phyloP scores from a whole-genome alignment of 495 filamentous ascomycete species.

The Aspergillus indologenus region DNA sequence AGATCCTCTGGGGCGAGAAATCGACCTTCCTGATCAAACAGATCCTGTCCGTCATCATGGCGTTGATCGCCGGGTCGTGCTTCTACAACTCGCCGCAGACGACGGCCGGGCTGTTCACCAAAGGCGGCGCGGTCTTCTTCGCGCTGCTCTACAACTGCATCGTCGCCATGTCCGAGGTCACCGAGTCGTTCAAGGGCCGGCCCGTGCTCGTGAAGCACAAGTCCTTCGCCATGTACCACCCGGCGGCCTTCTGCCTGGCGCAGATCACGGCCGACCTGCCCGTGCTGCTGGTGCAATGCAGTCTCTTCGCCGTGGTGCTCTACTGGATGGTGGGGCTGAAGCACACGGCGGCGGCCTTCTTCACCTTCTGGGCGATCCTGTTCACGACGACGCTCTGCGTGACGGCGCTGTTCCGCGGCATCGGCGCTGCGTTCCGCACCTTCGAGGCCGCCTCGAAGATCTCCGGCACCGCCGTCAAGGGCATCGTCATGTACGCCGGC shows the following conservation, averaged over 20 bases:
- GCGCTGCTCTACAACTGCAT: constrained; percentile 70
- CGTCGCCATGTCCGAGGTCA: constrained; percentile 68
- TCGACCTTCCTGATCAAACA: constrained; percentile 60
- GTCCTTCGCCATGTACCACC: constrained; percentile 70
- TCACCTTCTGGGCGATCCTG: constrained; percentile 50
- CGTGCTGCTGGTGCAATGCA: constrained; percentile 59
- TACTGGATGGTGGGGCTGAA: constrained; percentile 69
- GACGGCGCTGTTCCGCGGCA: constrained; percentile 50
- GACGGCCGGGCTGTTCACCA: constrained; percentile 48
- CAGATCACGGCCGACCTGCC: constrained; percentile 70
- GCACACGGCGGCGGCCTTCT: constrained; percentile 48
- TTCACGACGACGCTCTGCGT: constrained; percentile 37
- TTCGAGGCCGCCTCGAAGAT: constrained; percentile 56
- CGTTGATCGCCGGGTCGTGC: constrained; percentile 40
- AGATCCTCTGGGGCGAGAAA: constrained; percentile 60
- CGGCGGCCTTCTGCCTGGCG: constrained; percentile 68
- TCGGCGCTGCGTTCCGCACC: constrained; percentile 48
- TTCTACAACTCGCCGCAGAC: constrained; percentile 40
- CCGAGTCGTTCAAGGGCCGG: constrained; percentile 63
- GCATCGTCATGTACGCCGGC: constrained; percentile 55
- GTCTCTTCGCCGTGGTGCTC: constrained; percentile 64
- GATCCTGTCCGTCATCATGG: constrained; percentile 38
- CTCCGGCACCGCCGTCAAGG: constrained; percentile 39
- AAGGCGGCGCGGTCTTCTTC: constrained; percentile 65
- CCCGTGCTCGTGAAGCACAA: constrained; percentile 76